Evolutionary conservation across 2,329 filamentous ascomycete species (phyloP).

Genomic region (Purpureocillium takamizusanense): DNA sequence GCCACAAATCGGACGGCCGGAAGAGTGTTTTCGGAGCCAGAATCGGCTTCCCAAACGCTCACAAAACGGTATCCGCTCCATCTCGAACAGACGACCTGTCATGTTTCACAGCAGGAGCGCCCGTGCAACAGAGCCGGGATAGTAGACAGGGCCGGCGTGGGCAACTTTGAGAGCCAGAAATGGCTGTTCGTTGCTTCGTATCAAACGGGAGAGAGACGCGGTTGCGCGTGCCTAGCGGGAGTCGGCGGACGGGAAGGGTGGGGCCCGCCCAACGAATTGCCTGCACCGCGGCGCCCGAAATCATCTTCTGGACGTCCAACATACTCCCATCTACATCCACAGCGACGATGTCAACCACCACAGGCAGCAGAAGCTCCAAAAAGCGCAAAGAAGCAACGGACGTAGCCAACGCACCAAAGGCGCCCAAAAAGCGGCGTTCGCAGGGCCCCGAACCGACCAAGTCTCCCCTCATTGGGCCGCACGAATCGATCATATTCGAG

Average conservation of each 20-base stretch:
- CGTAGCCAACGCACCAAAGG: background rate
- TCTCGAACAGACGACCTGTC: no score
- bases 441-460: constrained; percentile 5
- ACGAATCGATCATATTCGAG: constrained; percentile 32
- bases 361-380: constrained; percentile 1
- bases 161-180: no score
- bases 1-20: no score
- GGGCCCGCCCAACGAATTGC: constrained; percentile 1
- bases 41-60: no score
- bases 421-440: constrained; percentile 6
- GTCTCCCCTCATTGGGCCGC: constrained; percentile 22
- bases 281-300: background rate
- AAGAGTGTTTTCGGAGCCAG: no score
- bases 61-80: no score
- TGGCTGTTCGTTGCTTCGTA: no score
- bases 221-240: no score
- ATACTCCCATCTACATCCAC: background rate
- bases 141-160: no score
- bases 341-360: constrained; percentile 3
- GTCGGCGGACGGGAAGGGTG: constrained; percentile 1
- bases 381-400: constrained; percentile 6
- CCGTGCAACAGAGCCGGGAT: no score
- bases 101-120: no score
- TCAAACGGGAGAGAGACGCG: no score
- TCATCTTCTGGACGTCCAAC: background rate